These are phyloP conservation scores for Pyrenochaeta sp. DNA, from an alignment of 2,329 filamentous ascomycete genomes.

Conservation along the genomic window DNA sequence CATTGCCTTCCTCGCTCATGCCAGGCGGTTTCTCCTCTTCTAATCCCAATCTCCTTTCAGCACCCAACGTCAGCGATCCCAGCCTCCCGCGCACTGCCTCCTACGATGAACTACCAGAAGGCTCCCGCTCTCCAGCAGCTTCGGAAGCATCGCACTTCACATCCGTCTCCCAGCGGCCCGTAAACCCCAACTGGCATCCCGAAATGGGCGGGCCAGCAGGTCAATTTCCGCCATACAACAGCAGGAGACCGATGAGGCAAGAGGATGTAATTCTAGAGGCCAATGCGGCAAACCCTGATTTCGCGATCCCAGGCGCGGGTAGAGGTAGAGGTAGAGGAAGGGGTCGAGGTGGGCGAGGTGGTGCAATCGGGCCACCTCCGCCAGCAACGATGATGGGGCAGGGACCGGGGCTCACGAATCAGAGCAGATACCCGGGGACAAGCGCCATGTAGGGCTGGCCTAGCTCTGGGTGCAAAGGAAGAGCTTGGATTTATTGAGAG, in stretches of 20 bases:
- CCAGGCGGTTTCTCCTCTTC: conserved; percentile 45
- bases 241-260: conserved; percentile 55
- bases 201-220: conserved; percentile 53
- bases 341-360: conserved; percentile 39
- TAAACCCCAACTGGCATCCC: conserved; percentile 86
- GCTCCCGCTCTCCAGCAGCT: conserved; percentile 72
- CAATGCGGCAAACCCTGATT: conserved; percentile 77
- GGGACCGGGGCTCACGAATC: conserved; percentile 36
- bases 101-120: conserved; percentile 71
- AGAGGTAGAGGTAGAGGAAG: conserved; percentile 45
- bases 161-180: conserved; percentile 83
- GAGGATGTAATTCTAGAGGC: conserved; percentile 76
- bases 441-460: conserved; percentile 38
- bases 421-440: conserved; percentile 45
- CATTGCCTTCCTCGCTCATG: conserved; percentile 43
- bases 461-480: neutral
- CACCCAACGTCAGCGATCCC: conserved; percentile 38
- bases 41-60: conserved; percentile 37
- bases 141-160: conserved; percentile 89
- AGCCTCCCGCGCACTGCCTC: conserved; percentile 55
- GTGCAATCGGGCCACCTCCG: conserved; percentile 36
- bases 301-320: conserved; percentile 69
- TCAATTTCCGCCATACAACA: conserved; percentile 48
- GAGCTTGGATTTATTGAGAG: neutral
- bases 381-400: conserved; percentile 36